A percentile compares a stretch with the other conserved stretches of the same genome.
Evolutionary conservation across 768 basidiomycete species (phyloP).

Genomic region (Podaxis sp.): DNA sequence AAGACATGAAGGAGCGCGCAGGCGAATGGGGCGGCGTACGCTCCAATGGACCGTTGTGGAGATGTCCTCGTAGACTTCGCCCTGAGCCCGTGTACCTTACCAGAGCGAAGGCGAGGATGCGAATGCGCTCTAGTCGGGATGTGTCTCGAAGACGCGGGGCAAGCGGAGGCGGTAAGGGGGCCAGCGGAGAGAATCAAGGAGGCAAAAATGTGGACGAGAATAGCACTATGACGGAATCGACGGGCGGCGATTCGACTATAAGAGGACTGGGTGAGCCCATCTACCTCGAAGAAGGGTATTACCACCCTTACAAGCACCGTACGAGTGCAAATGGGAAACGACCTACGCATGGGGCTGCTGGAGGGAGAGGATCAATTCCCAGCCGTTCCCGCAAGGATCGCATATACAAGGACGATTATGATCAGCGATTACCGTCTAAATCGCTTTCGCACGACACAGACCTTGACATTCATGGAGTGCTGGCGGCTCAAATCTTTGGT

Average conservation of each 20-base stretch:
- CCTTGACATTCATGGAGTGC: neutral
- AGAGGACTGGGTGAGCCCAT: neutral
- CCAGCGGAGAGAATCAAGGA: neutral
- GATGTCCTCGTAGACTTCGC: neutral
- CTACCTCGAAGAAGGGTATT: neutral
- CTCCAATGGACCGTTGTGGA: slow-evolving; percentile 2
- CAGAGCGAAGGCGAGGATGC: neutral
- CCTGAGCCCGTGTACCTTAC: slow-evolving; percentile 3
- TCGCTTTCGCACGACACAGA: neutral
- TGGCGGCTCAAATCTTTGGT: slow-evolving; percentile 1
- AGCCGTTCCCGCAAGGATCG: neutral
- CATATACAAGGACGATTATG: neutral
- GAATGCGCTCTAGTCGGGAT: neutral
- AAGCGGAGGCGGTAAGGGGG: neutral
- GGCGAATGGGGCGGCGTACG: slow-evolving; percentile 8
- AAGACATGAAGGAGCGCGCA: slow-evolving; percentile 6
- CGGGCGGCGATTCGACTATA: neutral
- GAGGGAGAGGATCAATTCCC: neutral
- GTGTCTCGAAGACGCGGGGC: neutral
- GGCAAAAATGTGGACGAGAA: neutral
- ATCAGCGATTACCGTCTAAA: neutral
- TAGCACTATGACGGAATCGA: neutral
- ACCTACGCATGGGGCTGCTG: neutral
- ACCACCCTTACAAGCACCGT: neutral
- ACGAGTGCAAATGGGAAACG: neutral